Conservation (phyloP, 1,139 yeast genomes). For the Hanseniaspora gamundiae region DNA sequence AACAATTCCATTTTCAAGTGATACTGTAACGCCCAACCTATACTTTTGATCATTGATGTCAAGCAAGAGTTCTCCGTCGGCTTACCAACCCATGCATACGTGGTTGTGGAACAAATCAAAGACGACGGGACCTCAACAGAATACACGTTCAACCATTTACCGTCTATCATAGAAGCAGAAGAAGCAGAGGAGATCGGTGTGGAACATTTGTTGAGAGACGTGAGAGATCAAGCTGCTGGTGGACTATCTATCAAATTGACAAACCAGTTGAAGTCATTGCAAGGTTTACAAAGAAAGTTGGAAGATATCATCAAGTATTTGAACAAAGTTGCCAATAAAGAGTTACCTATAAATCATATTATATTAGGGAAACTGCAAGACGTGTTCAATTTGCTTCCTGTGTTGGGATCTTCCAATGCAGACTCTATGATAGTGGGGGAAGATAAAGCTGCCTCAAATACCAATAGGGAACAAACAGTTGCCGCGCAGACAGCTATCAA, state of each 20-base stretch:
- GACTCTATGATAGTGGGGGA: slow-evolving; percentile 18
- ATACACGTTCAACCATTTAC: slow-evolving; percentile 85
- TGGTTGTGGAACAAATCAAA: slow-evolving; percentile 88
- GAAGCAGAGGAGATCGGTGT: slow-evolving; percentile 99
- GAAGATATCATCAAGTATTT: slow-evolving; percentile 70
- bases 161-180: slow-evolving; percentile 89
- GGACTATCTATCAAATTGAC: slow-evolving; percentile 77
- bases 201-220: slow-evolving; percentile 87
- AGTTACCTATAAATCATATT: slow-evolving; percentile 78
- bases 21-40: slow-evolving; percentile 63
- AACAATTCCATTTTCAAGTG: slow-evolving; percentile 71
- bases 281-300: slow-evolving; percentile 74
- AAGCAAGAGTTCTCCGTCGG: slow-evolving; percentile 43
- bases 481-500: slow-evolving; percentile 2
- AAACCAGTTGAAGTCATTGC: slow-evolving; percentile 75
- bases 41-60: slow-evolving; percentile 84
- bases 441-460: slow-evolving; percentile 11
- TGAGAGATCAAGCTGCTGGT: slow-evolving; percentile 95
- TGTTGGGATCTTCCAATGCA: slow-evolving; percentile 34
- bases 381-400: slow-evolving; percentile 86
- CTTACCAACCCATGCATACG: slow-evolving; percentile 91
- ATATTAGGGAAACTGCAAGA: slow-evolving; percentile 90
- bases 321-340: slow-evolving; percentile 57
- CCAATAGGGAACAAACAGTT: neutral
- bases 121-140: slow-evolving; percentile 95